Base-by-base conservation (phyloP, 345 rosid species). In the Chamaenerion angustifolium region DNA sequence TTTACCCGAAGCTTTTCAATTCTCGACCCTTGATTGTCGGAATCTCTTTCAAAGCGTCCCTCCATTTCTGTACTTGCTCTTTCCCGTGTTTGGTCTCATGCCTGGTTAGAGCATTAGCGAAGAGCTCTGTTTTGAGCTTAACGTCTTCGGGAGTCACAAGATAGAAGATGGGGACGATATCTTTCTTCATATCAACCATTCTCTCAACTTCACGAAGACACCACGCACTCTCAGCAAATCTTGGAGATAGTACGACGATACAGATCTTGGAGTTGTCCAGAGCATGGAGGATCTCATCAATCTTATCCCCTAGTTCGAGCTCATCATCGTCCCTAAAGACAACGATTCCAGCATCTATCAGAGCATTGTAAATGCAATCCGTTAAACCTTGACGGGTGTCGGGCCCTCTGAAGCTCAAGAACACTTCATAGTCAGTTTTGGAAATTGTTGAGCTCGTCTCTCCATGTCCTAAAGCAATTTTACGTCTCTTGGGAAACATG, bases 111-210 rank as follows among this genome's bases (percentile, higher is more conserved):
- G 21, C 48, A 15, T 45, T 21, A 12, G 10, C 19, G 12, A 13
- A 54, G 31, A 45, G 2, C 4, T 25, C 48, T n/a, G 46, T n/a
- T 10, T 54, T 15, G 21, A 12, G 41, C 15, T 43, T 1, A 37
- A 54, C 57, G 12, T 27, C 17, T 4, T 15, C 18, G 19, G 27
- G 25, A 10, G 58, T 11, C 40, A 54, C 43, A 12, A 23, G 41
- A 6, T 27, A 50, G 18, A 50, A 50, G 9, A 55, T 45, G 7
- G 50, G 58, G 0, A 55, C 40, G 17, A 55, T 31, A 41, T 43
- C 31, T 14, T 31, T 16, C 16, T 55, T 44, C 42, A 3, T 45
- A n/a, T 6, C 25, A 19, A 55, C 16, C 48, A 55, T 45, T 4
- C 12, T 27, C 0, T 6, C n/a, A 3, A 46, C 23, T 11, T 55